Evolutionary conservation across 192 early-diverging fungal species (phyloP), one percentile per base, ranked within the genome.

Genomic region (Entomortierella lignicola): DNA sequence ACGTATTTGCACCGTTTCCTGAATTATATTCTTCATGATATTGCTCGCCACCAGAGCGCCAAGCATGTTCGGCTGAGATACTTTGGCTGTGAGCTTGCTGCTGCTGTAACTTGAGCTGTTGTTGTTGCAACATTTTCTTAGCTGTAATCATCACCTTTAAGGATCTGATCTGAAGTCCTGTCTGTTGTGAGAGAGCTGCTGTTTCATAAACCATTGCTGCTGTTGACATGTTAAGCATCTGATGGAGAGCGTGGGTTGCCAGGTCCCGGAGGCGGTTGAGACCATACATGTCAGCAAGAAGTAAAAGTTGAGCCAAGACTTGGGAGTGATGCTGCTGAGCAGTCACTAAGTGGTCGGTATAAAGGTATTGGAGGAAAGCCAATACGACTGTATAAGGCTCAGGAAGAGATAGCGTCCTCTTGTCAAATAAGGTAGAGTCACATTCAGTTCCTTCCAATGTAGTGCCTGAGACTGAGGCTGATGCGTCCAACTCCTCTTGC

Each of bases 161-260:
- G 6, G 86, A 83, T 23, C 86, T 72, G 32, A 87, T 84, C 62
- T 92, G 91, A 48, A 92, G 83, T 12, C 88, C 86, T 27, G 85
- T 83, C 55, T 89, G 87, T 18, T 88, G 85, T 2, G 89, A 89
- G 1, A 88, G 81, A 26, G 88, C 85, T 10, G 89, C 89, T 0
- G 91, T 89, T 61, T 92, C 91, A 51, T 86, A 92, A 26, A 92
- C 85, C 63, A 92, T 61, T 4, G 90, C 88, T 20, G 91, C 91
- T 1, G 87, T 90, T 0, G 81, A 67, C 55, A 84, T 89, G 60
- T 81, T 85, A 11, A 90, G 84, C 80, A 82, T 86, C 71, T 86
- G 87, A 64, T 89, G 91, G 23, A 92, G 79, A 52, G 86, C 75
- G 31, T 85, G 87, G 2, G 84, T 84, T 7, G 85, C 71, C 29